Percentiles rank a stretch among this genome's conserved stretches.
Conservation (phyloP, 805 yeast species). For the Metschnikowia continentalis region DNA sequence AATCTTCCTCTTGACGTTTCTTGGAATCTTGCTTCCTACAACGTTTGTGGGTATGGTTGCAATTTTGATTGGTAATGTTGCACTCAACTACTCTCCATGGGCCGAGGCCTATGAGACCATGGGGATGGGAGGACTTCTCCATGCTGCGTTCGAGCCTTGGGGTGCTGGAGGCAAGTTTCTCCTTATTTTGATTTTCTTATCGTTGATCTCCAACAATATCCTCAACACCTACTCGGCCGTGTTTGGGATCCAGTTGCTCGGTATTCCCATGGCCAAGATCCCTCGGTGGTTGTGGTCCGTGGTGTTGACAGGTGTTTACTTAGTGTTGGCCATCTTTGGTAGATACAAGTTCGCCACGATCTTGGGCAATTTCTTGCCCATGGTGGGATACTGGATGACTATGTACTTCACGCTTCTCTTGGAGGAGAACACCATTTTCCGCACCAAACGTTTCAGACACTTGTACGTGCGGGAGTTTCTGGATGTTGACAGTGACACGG, state of each 20-base stretch:
- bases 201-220: constrained; percentile 77
- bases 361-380: constrained; percentile 77
- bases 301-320: constrained; percentile 55
- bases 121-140: constrained; percentile 76
- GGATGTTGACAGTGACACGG: constrained; percentile 13
- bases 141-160: constrained; percentile 66
- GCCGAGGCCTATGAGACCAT: constrained; percentile 45
- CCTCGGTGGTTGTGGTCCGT: constrained; percentile 81
- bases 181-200: constrained; percentile 62
- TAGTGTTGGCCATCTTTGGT: constrained; percentile 74
- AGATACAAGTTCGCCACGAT: constrained; percentile 67
- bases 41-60: constrained; percentile 74
- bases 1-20: constrained; percentile 58
- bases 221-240: constrained; percentile 81
- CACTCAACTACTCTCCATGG: constrained; percentile 57
- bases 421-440: constrained; percentile 70
- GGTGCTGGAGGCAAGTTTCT: constrained; percentile 76
- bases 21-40: constrained; percentile 68
- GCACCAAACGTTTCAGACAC: constrained; percentile 42
- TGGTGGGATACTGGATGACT: constrained; percentile 89
- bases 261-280: constrained; percentile 47
- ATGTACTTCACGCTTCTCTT: constrained; percentile 69
- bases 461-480: constrained; percentile 30
- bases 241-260: constrained; percentile 66
- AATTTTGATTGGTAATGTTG: constrained; percentile 62